Evolutionary conservation across 169 alveolate species (phyloP), one percentile per base, ranked within the genome.

Genomic region (Cryptosporidium ryanae): DNA sequence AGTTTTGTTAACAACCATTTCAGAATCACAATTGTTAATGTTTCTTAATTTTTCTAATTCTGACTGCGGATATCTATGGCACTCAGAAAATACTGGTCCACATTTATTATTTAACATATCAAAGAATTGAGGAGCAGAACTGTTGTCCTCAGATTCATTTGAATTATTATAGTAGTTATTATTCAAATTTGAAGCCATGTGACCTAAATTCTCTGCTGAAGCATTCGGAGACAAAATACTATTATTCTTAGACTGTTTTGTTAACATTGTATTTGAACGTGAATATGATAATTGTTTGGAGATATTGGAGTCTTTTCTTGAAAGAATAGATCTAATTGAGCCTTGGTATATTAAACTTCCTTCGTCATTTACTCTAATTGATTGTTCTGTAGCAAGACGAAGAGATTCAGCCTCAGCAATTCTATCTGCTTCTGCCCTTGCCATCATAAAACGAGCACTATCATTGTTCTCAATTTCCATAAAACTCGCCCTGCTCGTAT

Each of bases 381-480:
- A 76, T 46, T 76, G 87, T 46, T 76, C 87, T 7, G 87, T 76
- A 23, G 87, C 68, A 32, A 76, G 64, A 18, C 87, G 64, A 32
- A 76, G 57, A 57, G 87, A 59, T 44, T 76, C 87, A 17, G 68
- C 87, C 48, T 76, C 87, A 13, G 87, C 87, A 43, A 76, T 76
- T 38, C 87, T 55, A 38, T 76, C 87, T 43, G 87, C 87, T 25
- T 76, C 87, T 55, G 87, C 87, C 13, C 71, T 76, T 10, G 87
- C 87, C 71, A 76, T 76, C 71, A 61, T 61, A 48, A 76, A 76
- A 18, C 87, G 57, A n/a, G 76, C 50, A 61, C 63, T 61, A 44
- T 76, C 87, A 54, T 44, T 70, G 15, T 27, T 6, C 21, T 68
- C 83, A 34, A 76, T 76, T 13, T 76, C 87, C 76, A 76, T 76